A percentile compares a stretch with the other conserved stretches of the same genome.
phyloP scores from a whole-genome alignment of 148 eudicot species.

The Tetragonia tetragonoides region DNA sequence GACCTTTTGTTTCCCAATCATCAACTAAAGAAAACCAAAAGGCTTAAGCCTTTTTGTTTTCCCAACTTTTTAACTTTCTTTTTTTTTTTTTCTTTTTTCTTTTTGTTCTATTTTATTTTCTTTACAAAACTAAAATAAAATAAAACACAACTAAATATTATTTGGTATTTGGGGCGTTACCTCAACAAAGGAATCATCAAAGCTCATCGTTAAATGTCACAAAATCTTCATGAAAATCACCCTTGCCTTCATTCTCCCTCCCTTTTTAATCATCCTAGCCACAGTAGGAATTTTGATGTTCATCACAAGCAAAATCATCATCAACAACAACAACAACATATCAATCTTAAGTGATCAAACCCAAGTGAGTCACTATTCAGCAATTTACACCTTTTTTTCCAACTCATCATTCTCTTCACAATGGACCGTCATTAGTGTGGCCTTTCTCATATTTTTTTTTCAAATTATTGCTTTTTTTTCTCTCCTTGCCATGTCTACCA shows the following conservation, averaged over 20 bases:
- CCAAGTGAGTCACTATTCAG: neutral
- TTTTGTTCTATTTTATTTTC: no score
- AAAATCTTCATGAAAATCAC: constrained; percentile 39
- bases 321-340: constrained; percentile 17
- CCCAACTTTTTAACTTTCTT: no score
- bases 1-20: no score
- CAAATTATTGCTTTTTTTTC: constrained; percentile 24
- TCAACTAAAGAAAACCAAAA: no score
- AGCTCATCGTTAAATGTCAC: constrained; percentile 24
- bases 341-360: constrained; percentile 7
- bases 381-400: constrained; percentile 14
- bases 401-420: constrained; percentile 12
- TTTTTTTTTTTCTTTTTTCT: no score
- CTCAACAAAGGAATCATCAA: constrained; percentile 43
- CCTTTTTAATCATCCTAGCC: constrained; percentile 32
- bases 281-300: constrained; percentile 25
- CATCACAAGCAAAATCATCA: constrained; percentile 21
- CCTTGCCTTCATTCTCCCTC: constrained; percentile 38
- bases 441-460: constrained; percentile 25
- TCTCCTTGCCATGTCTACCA: constrained; percentile 35
- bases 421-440: constrained; percentile 22
- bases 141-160: no score
- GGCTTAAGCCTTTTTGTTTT: no score
- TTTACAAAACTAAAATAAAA: no score
- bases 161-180: no score